Percentiles rank a stretch among this genome's conserved stretches.
Evolutionary conservation across 805 yeast species (phyloP).

Genomic region (Candida morakotiae): DNA sequence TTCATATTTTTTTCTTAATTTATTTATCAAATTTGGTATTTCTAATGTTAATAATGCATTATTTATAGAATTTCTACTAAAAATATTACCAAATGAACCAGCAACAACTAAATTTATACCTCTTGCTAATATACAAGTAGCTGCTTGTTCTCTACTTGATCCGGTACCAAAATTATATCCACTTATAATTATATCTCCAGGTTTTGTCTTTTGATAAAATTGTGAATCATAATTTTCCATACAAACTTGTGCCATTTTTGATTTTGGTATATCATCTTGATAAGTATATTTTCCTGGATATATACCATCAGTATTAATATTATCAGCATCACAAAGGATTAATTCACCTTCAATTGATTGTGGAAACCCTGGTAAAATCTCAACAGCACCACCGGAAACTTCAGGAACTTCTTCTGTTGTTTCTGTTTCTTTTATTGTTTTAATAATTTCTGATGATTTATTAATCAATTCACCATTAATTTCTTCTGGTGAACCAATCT

Average conservation of each 20-base stretch:
- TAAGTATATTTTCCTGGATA: conserved; percentile 99
- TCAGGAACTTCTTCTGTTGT: conserved; percentile 27
- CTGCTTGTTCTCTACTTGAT: conserved; percentile 98
- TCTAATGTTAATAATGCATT: conserved; percentile 92
- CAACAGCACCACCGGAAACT: conserved; percentile 38
- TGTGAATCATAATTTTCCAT: conserved; percentile 98
- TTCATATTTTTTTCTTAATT: conserved; percentile 65
- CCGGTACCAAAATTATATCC: conserved; percentile 99
- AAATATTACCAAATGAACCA: conserved; percentile 96
- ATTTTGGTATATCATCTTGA: conserved; percentile 93
- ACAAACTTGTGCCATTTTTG: conserved; percentile 97
- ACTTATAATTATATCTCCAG: conserved; percentile 85
- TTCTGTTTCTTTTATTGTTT: conserved; percentile 29
- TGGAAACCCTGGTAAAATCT: conserved; percentile 89
- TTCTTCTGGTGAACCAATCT: conserved; percentile 90
- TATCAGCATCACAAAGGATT: conserved; percentile 94
- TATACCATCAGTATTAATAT: conserved; percentile 96
- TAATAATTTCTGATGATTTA: conserved; percentile 45
- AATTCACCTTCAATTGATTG: conserved; percentile 84
- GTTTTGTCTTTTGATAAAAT: conserved; percentile 72
- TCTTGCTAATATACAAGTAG: conserved; percentile 93
- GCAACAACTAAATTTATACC: conserved; percentile 91
- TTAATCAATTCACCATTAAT: conserved; percentile 55
- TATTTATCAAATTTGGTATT: conserved; percentile 79
- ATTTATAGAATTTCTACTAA: conserved; percentile 92